Percentiles rank a stretch among this genome's conserved stretches.
Conservation (phyloP, 1,284 basidiomycete species). For the Heterobasidion annosum region DNA sequence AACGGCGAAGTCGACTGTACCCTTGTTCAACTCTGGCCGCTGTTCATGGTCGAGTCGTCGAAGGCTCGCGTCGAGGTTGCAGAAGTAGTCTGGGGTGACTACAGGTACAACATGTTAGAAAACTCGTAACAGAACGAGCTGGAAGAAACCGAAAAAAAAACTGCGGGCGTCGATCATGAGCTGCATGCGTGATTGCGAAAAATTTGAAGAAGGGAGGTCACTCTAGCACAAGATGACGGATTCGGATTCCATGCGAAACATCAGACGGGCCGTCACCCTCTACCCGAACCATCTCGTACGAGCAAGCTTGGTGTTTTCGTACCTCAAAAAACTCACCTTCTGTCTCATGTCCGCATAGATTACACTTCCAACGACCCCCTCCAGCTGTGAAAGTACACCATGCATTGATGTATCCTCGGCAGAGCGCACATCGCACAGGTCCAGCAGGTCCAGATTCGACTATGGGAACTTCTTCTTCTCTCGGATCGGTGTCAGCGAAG, state of each 20-base stretch:
- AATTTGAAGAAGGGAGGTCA: too few relatives aligned
- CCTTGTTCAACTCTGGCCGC: slow-evolving; percentile 84
- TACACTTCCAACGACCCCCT: slow-evolving; percentile 88
- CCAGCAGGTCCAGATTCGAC: slow-evolving; percentile 62
- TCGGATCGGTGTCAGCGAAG: slow-evolving; percentile 76
- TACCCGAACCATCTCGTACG: too few relatives aligned
- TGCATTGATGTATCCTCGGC: slow-evolving; percentile 91
- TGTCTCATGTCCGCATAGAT: slow-evolving; percentile 80
- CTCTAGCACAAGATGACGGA: too few relatives aligned
- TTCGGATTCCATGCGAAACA: too few relatives aligned
- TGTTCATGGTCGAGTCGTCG: slow-evolving; percentile 78
- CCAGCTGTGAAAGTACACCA: slow-evolving; percentile 88
- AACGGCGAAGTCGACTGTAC: slow-evolving; percentile 89
- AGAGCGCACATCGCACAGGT: slow-evolving; percentile 81
- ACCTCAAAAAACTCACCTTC: slow-evolving; percentile 47
- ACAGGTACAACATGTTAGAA: not conserved
- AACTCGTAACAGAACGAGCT: not conserved
- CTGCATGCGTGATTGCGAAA: too few relatives aligned
- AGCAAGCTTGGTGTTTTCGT: too few relatives aligned
- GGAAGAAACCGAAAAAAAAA: not conserved
- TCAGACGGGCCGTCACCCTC: too few relatives aligned
- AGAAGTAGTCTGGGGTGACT: slow-evolving; percentile 84
- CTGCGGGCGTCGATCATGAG: too few relatives aligned
- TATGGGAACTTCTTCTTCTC: slow-evolving; percentile 78
- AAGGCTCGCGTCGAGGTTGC: slow-evolving; percentile 74